Conservation (phyloP, 768 basidiomycete genomes). For the Suillus subalutaceus region DNA sequence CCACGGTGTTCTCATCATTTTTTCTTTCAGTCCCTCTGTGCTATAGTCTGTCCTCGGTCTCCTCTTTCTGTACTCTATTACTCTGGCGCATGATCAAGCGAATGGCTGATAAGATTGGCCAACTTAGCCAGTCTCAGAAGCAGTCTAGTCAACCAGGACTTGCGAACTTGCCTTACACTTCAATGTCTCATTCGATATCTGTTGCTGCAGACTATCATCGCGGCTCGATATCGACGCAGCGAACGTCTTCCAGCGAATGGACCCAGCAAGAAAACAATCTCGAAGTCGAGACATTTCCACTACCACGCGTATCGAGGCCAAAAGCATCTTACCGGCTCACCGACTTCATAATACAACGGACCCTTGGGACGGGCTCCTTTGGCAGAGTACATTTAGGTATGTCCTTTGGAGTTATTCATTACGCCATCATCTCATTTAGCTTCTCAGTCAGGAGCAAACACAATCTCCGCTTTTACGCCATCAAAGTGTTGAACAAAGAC, state of each 20-base stretch:
- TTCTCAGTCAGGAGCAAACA: constrained; percentile 82
- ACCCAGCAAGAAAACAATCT: constrained; percentile 44
- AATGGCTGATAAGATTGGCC: constrained; percentile 54
- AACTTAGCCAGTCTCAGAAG: constrained; percentile 21
- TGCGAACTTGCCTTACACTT: constrained; percentile 4
- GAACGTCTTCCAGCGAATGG: constrained; percentile 61
- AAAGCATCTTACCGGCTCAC: constrained; percentile 71
- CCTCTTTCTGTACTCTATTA: neutral
- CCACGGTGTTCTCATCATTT: neutral
- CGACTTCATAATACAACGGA: constrained; percentile 82
- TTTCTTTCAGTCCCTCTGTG: constrained; percentile 7
- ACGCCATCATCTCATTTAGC: constrained; percentile 13
- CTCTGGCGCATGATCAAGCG: constrained; percentile 44
- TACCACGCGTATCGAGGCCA: constrained; percentile 45
- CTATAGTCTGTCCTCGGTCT: neutral
- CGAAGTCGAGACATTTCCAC: constrained; percentile 37
- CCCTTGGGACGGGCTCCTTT: constrained; percentile 94
- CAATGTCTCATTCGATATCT: constrained; percentile 10
- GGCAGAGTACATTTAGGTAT: constrained; percentile 92
- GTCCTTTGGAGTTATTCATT: constrained; percentile 17
- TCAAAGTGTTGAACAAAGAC: constrained; percentile 94
- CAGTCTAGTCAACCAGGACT: constrained; percentile 6
- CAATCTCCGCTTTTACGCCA: constrained; percentile 93
- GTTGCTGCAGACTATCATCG: constrained; percentile 55
- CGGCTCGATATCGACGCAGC: constrained; percentile 68